Conservation (phyloP, 371 early-diverging fungal genomes). For the Lichtheimia ornata region DNA sequence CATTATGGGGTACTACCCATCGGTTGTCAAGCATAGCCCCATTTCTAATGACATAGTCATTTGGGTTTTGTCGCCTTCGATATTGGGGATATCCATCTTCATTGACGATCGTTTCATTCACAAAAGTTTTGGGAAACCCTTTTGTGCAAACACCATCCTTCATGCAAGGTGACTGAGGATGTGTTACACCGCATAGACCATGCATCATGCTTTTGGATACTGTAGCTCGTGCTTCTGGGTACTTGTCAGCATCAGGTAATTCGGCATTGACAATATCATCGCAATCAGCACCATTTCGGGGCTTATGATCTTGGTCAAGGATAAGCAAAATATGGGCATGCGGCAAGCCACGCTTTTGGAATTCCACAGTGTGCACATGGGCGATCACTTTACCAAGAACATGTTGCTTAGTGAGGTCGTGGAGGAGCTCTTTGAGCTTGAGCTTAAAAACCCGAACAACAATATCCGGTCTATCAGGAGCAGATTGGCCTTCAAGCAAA, state of each 20-base stretch:
- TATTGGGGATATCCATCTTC: slow-evolving; percentile 9
- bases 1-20: slow-evolving; percentile 39
- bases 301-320: no score
- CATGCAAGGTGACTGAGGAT: slow-evolving; percentile 32
- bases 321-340: no score
- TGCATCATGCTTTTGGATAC: slow-evolving; percentile 33
- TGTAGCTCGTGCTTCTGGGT: slow-evolving; percentile 27
- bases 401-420: no score
- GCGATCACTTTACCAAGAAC: no score
- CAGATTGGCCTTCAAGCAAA: no score
- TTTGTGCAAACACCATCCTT: slow-evolving; percentile 23
- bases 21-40: slow-evolving; percentile 19
- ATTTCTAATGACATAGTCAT: background rate
- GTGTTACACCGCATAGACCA: slow-evolving; percentile 26
- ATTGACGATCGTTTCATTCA: slow-evolving; percentile 4
- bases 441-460: no score
- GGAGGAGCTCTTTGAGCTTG: no score
- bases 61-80: slow-evolving; percentile 2
- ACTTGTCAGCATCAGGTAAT: slow-evolving; percentile 13
- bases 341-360: no score
- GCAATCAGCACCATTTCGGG: background rate
- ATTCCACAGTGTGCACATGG: no score
- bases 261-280: slow-evolving; percentile 30
- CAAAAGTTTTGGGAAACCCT: slow-evolving; percentile 20
- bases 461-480: no score